Evolutionary conservation across 2,329 filamentous ascomycete species (phyloP), one percentile per base, ranked within the genome.

Genomic region (Stromatinia cepivora): DNA sequence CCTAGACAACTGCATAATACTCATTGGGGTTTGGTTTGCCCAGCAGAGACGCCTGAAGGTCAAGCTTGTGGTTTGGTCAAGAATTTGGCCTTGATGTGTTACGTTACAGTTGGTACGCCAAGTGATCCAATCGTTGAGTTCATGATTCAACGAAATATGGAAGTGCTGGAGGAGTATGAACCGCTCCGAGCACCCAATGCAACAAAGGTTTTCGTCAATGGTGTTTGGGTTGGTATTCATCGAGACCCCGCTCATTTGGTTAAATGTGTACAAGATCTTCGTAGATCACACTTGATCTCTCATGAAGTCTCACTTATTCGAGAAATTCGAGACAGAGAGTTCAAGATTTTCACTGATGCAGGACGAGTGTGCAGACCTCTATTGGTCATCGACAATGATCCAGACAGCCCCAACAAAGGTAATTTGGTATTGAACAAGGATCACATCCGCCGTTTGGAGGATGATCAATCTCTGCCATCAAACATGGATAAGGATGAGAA

Each of bases 21-120:
- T 9, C 95, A 99, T 79, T 99, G 95, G 95, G 95, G 95, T 72
- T 83, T 98, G 76, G 94, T 99, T 25, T 99, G 95, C 80, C 95
- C 95, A 42, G 94, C 95, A 42, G 95, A 99, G 80, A 99, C 95
- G 22, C 95, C 95, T 34, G 95, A 99, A 86, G 95, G 95, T 73
- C 95, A 99, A 80, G 95, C 95, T 81, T 99, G 95, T 83, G 95
- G 95, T 82, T 84, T 99, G 73, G 95, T 99, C 81, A 99, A 99
- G 85, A 99, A 99, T 78, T 79, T 99, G 79, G 94, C 95, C 8
- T 85, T 99, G 66, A 98, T 99, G 94, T 98, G 95, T 79, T 97
- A 97, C 77, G 94, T 99, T 78, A 97, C 93, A 77, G 94, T 98
- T 63, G 94, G 94, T 76, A 96, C 93, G 42, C 93, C 94, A 22